Base-by-base conservation (phyloP, 106 monocot genomes). In the Gastrodia elata region DNA sequence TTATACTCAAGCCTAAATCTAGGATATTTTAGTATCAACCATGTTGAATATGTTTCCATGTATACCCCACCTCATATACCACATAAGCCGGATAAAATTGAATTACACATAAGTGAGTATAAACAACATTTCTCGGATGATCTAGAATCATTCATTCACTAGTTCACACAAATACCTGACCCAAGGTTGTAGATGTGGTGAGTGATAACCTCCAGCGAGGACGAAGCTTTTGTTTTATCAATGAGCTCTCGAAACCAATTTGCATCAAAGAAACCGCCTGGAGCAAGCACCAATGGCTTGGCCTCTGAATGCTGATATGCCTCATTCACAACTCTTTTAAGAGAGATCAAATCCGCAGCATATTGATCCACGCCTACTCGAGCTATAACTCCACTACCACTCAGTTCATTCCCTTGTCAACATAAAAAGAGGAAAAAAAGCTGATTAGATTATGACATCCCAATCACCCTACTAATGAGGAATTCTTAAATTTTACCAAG, bases 171-270 rank as follows among this genome's bases (percentile, higher is more conserved):
- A 34, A 32, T 83, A 91, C 94, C 94, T 80, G 91, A 83, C 26
- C 94, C 94, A 20, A 94, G 84, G 65, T 94, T 91, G 68, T 94
- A 94, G n/a, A 94, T 94, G 73, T 94, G 94, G 75, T 94, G 94
- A 34, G 84, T 94, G 81, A 94, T 79, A 15, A 79, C 94, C 82
- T 94, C 88, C 75, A 94, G 7, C 40, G 40, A 67, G 4, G 74
- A 81, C 68, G 74, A 44, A n/a, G n/a, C n/a, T 64, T 86, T 94
- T 32, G 88, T 83, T 64, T 76, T 86, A 13, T 70, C 38, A 16
- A 94, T 24, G 14, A 94, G 16, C 32, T 88, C 77, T 30, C 58
- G 61, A 77, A 86, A 94, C 94, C 94, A 94, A 48, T 48, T 56
- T 8, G 82, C 68, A 27, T 94, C 94, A 26, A 89, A 89, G 74